Conservation (phyloP, 495 filamentous ascomycete genomes). For the Penicillium pancosmium region DNA sequence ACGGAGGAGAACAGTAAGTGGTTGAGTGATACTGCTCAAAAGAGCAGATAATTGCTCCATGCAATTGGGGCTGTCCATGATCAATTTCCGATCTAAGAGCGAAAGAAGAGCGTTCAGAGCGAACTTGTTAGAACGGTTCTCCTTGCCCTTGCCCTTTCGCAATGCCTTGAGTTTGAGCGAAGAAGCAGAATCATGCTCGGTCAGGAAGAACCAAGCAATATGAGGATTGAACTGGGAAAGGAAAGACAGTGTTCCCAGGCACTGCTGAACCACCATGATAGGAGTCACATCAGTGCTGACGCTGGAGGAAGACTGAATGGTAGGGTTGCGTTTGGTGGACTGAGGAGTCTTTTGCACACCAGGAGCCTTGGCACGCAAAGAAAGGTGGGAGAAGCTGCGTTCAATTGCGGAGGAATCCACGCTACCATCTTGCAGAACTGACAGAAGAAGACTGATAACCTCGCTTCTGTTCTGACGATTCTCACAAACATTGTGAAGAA, state of each 20-base stretch:
- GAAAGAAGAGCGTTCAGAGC: constrained; percentile 88
- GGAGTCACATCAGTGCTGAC: constrained; percentile 81
- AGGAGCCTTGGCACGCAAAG: constrained; percentile 84
- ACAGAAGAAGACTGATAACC: constrained; percentile 89
- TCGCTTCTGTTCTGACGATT: constrained; percentile 93
- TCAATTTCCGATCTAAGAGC: constrained; percentile 85
- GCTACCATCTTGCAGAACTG: constrained; percentile 96
- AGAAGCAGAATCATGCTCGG: constrained; percentile 81
- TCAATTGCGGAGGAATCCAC: constrained; percentile 91
- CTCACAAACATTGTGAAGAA: constrained; percentile 86
- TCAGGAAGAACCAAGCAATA: constrained; percentile 90
- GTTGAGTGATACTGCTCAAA: constrained; percentile 84
- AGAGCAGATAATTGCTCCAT: constrained; percentile 92
- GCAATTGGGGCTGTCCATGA: constrained; percentile 92
- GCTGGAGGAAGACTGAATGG: constrained; percentile 55
- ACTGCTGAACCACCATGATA: constrained; percentile 93
- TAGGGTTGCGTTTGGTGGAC: constrained; percentile 68
- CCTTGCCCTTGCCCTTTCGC: constrained; percentile 87
- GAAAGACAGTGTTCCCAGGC: constrained; percentile 77
- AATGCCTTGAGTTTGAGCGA: constrained; percentile 74
- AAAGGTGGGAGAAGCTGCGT: constrained; percentile 90
- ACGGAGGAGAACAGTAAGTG: constrained; percentile 77
- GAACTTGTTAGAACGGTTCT: constrained; percentile 79
- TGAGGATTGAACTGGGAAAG: constrained; percentile 81
- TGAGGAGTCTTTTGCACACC: constrained; percentile 77